A percentile compares a stretch with the other conserved stretches of the same genome.
Conservation (phyloP, 192 early-diverging fungal species). For the Backusella luteola region DNA sequence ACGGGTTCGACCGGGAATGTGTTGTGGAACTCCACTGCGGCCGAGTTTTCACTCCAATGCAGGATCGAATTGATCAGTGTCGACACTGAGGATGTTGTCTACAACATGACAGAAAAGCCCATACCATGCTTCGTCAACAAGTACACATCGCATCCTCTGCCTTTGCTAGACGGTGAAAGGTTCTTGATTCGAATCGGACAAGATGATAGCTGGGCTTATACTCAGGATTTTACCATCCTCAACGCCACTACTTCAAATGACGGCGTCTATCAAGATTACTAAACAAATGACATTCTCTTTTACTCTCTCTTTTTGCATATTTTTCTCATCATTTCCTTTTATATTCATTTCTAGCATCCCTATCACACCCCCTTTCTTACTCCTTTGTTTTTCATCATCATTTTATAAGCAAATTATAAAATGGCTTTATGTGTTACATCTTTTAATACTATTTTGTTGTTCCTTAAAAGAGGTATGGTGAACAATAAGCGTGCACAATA, state of each 20-base stretch:
- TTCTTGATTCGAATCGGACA: neutral
- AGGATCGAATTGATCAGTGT: neutral
- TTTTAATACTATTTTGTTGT: neutral
- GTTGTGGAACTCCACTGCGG: neutral
- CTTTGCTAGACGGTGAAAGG: neutral
- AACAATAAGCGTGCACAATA: neutral
- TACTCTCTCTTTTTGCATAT: neutral
- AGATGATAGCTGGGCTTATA: neutral
- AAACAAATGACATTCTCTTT: neutral
- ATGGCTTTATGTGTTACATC: neutral
- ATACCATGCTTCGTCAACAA: neutral
- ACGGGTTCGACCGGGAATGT: neutral
- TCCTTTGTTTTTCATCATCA: neutral
- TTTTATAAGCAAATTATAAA: neutral
- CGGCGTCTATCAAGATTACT: neutral
- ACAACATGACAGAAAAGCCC: neutral
- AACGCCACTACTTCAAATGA: constrained; percentile 2
- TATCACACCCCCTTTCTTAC: neutral
- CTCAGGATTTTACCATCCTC: neutral
- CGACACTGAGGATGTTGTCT: neutral
- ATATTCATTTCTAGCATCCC: neutral
- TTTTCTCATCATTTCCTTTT: neutral
- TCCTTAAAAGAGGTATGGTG: neutral
- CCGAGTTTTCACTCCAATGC: neutral
- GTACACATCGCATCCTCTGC: neutral